Evolutionary conservation across 2,329 filamentous ascomycete genomes (phyloP), one percentile per base, ranked within the genome.

Genomic region (Xylariales sp.): DNA sequence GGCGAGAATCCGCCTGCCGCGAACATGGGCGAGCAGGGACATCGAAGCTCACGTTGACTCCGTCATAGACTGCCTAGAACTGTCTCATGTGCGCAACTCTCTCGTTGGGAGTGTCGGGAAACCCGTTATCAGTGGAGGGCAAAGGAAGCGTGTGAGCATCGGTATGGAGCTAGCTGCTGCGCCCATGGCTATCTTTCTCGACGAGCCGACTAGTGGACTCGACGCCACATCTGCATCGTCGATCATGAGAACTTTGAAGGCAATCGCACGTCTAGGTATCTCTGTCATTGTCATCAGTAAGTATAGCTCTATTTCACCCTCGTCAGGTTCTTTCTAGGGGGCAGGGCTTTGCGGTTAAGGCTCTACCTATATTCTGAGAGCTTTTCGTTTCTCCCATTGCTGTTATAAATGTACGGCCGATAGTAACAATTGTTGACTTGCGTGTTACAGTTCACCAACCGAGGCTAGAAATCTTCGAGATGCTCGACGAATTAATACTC

Each of bases 121-220:
- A 67, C 84, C 84, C 0, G 80, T 86, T 14, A 84, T 89, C 64
- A 86, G 84, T 43, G 87, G 87, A 36, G 87, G 86, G 0, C 85
- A 89, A 74, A 78, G 86, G 3, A 89, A 89, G 74, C 81, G 85
- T 10, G 85, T 88, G 2, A 88, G 84, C 66, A 89, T 89, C 65
- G 87, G 85, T 0, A 85, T 89, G 78, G 86, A 88, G 71, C 76
- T 89, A 12, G 85, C 84, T 1, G 85, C 86, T 0, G 84, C 84
- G 0, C 87, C 87, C 0, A 85, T 86, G 83, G 84, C 82, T 14
- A 82, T 87, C 60, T 84, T 87, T 71, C 79, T 86, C 23, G 85
- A 87, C 65, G 85, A 87, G 65, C 85, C 85, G 0, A 87, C 85
- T 1, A 85, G 83, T 48, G 84, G 84, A 0, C 76, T 86, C 5